Conservation (phyloP, 768 basidiomycete species). For the Boletus subparvulus region DNA sequence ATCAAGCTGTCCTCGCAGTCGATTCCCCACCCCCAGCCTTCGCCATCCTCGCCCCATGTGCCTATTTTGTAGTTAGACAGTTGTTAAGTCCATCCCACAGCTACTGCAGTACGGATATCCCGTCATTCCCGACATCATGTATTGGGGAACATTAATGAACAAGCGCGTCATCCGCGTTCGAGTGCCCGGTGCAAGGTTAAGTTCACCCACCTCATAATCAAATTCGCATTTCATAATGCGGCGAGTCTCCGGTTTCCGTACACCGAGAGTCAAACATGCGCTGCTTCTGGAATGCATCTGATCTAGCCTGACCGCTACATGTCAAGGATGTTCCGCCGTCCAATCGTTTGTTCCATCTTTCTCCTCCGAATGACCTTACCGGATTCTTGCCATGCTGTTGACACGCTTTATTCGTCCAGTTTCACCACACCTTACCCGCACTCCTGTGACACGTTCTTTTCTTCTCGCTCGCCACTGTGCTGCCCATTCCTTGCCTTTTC, state of each 20-base stretch:
- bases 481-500: constrained; percentile 58
- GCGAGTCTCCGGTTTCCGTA: constrained; percentile 33
- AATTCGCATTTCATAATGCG: constrained; percentile 41
- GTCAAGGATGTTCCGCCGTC: constrained; percentile 29
- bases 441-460: constrained; percentile 62
- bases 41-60: constrained; percentile 15
- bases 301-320: constrained; percentile 24
- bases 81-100: constrained; percentile 17
- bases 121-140: constrained; percentile 34
- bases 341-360: constrained; percentile 41
- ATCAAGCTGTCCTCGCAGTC: constrained; percentile 21
- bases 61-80: constrained; percentile 28
- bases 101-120: constrained; percentile 19
- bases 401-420: constrained; percentile 50
- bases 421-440: constrained; percentile 58
- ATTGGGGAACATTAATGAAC: constrained; percentile 34
- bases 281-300: constrained; percentile 31
- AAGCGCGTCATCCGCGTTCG: constrained; percentile 31
- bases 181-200: constrained; percentile 35
- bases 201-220: constrained; percentile 42
- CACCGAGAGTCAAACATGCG: constrained; percentile 27
- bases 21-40: constrained; percentile 9
- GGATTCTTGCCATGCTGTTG: constrained; percentile 53
- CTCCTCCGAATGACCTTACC: constrained; percentile 51
- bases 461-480: constrained; percentile 48